Evolutionary conservation across 495 filamentous ascomycete species (phyloP).

Genomic region (Trichoderma reesei): DNA sequence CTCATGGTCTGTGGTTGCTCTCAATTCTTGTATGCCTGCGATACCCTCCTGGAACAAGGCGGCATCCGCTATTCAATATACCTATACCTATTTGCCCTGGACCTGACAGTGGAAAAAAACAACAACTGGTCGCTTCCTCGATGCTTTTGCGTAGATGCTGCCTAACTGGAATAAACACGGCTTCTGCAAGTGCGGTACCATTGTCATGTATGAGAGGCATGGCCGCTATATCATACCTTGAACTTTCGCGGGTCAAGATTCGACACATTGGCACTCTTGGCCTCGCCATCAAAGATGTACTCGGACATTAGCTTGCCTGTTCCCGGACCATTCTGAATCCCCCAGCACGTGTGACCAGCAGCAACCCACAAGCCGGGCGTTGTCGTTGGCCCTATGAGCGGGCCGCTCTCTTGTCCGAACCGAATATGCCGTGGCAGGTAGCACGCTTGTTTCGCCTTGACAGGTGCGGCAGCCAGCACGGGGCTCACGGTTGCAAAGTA

Average conservation of each 20-base stretch:
- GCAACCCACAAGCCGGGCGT: slow-evolving; percentile 74
- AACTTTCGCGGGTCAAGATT: slow-evolving; percentile 57
- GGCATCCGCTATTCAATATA: no score
- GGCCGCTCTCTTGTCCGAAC: slow-evolving; percentile 49
- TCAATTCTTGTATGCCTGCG: no score
- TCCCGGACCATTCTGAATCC: slow-evolving; percentile 90
- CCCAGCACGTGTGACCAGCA: slow-evolving; percentile 93
- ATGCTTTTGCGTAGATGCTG: no score
- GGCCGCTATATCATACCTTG: slow-evolving; percentile 26
- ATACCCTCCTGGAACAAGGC: no score
- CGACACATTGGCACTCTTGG: slow-evolving; percentile 63
- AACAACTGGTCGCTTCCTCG: no score
- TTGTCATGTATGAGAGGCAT: not conserved
- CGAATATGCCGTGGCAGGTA: slow-evolving; percentile 71
- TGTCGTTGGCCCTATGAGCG: slow-evolving; percentile 67
- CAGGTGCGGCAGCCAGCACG: slow-evolving; percentile 61
- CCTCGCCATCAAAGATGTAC: slow-evolving; percentile 69
- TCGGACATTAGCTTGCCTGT: slow-evolving; percentile 86
- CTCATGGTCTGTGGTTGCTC: no score
- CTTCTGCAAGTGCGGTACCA: no score
- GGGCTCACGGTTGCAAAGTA: slow-evolving; percentile 72
- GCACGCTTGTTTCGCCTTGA: slow-evolving; percentile 81
- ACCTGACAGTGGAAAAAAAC: no score
- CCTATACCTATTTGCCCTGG: no score
- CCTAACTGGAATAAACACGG: no score